Evolutionary conservation across 83 land plant species (phyloP).

Genomic region (Diphasiastrum complanatum): DNA sequence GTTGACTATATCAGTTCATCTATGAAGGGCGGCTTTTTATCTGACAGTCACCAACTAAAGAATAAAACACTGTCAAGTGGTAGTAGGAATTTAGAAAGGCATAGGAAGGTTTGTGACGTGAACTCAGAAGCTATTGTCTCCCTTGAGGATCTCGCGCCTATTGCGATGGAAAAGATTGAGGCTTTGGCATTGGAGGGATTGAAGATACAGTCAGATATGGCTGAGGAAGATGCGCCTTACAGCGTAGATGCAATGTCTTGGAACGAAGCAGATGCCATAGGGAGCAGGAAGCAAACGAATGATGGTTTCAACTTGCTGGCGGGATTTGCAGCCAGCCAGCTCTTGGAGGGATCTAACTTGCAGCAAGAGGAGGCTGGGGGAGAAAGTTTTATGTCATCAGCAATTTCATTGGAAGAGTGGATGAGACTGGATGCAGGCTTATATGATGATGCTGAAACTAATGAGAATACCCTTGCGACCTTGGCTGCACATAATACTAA

Average conservation of each 20-base stretch:
- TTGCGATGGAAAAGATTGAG: constrained; percentile 68
- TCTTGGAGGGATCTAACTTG: constrained; percentile 43
- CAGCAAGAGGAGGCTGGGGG: constrained; percentile 10
- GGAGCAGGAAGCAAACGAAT: background rate
- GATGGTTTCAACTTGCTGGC: constrained; percentile 33
- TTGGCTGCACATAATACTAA: constrained; percentile 83
- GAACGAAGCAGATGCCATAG: background rate
- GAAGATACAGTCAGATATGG: constrained; percentile 79
- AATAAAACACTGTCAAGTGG: background rate
- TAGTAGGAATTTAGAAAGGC: background rate
- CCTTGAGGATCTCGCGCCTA: constrained; percentile 66
- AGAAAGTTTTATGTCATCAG: constrained; percentile 22
- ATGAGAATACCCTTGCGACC: constrained; percentile 52
- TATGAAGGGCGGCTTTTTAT: background rate
- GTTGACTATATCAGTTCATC: background rate
- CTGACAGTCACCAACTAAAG: constrained; percentile 23
- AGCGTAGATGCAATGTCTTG: constrained; percentile 38
- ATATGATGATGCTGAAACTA: constrained; percentile 40
- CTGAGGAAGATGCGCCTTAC: constrained; percentile 70
- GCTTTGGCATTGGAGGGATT: constrained; percentile 74
- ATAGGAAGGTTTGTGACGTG: constrained; percentile 19
- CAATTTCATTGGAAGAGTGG: constrained; percentile 49
- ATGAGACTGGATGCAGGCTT: constrained; percentile 44
- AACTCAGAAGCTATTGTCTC: constrained; percentile 57
- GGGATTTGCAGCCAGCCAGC: constrained; percentile 51